phyloP scores from a whole-genome alignment of 2,329 filamentous ascomycete genomes.

The Bimuria novae-zelandiae region DNA sequence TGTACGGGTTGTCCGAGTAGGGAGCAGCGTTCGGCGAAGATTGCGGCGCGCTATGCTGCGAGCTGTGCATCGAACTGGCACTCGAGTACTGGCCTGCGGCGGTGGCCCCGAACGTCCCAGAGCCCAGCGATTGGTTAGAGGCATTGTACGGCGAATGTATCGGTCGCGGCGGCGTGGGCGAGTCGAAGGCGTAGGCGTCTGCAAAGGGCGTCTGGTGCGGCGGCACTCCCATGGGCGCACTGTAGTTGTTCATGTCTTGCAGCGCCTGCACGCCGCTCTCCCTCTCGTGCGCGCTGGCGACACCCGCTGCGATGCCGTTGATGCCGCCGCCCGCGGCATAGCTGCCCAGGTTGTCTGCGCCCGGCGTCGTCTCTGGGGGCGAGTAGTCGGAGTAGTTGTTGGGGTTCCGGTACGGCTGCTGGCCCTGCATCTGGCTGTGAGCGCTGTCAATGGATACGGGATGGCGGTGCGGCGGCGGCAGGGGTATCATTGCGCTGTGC shows the following conservation, averaged over 20 bases:
- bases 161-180: conserved; percentile 27
- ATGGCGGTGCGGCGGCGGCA: conserved; percentile 40
- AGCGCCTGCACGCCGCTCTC: conserved; percentile 69
- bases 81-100: conserved; percentile 42
- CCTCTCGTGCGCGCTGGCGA: conserved; percentile 63
- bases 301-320: conserved; percentile 67
- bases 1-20: conserved; percentile 70
- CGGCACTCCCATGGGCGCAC: conserved; percentile 28
- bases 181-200: conserved; percentile 31
- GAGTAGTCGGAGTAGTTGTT: conserved; percentile 44
- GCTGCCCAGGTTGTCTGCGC: conserved; percentile 69
- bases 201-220: conserved; percentile 32
- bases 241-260: conserved; percentile 46
- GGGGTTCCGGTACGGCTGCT: conserved; percentile 29
- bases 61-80: conserved; percentile 50
- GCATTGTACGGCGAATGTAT: conserved; percentile 43
- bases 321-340: conserved; percentile 66
- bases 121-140: conserved; percentile 44
- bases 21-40: conserved; percentile 45
- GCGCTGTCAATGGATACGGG: conserved; percentile 32
- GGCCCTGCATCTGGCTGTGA: conserved; percentile 24
- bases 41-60: conserved; percentile 57
- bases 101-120: conserved; percentile 39
- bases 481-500: conserved; percentile 32
- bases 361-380: conserved; percentile 57